phyloP scores from a whole-genome alignment of 768 basidiomycete genomes.

The Mrakia blollopis region DNA sequence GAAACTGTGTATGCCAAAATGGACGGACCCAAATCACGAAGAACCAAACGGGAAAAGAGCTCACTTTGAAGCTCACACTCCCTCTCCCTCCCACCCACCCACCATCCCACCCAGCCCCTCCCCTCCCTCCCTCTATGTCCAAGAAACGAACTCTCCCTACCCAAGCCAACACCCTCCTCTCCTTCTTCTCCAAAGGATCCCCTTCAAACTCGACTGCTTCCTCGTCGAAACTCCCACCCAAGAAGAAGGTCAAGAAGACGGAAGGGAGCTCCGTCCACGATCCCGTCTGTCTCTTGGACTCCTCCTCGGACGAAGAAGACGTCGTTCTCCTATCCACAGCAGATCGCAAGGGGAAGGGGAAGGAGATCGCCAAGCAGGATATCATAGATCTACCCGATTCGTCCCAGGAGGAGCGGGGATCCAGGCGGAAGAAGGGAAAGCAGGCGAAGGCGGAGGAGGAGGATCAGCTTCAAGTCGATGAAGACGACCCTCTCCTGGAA shows the following conservation, averaged over 20 bases:
- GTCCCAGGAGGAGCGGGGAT: too few species aligned
- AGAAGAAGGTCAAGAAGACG: background rate
- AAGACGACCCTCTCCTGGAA: background rate
- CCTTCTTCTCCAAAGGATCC: conserved; percentile 11
- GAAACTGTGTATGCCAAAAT: too few species aligned
- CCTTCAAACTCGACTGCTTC: background rate
- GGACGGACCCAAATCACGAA: too few species aligned
- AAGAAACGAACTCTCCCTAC: conserved; percentile 4
- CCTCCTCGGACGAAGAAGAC: conserved; percentile 23
- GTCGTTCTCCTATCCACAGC: background rate
- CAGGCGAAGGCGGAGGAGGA: background rate
- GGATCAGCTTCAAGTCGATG: background rate
- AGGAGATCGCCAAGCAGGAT: background rate
- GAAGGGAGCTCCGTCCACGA: conserved; percentile 2
- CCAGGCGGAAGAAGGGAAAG: too few species aligned
- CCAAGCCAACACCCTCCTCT: background rate
- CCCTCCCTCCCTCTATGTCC: background rate
- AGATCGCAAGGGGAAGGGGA: conserved; percentile 1
- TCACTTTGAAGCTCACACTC: background rate
- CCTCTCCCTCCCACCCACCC: too few species aligned
- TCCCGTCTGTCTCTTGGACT: conserved; percentile 22
- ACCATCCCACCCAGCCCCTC: background rate
- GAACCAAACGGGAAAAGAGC: too few species aligned
- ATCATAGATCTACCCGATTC: background rate
- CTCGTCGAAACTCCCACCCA: background rate